A percentile compares a stretch with the other conserved stretches of the same genome.
Conservation (phyloP, 31 red algal species). For the Odonthalia washingtoniensis region DNA sequence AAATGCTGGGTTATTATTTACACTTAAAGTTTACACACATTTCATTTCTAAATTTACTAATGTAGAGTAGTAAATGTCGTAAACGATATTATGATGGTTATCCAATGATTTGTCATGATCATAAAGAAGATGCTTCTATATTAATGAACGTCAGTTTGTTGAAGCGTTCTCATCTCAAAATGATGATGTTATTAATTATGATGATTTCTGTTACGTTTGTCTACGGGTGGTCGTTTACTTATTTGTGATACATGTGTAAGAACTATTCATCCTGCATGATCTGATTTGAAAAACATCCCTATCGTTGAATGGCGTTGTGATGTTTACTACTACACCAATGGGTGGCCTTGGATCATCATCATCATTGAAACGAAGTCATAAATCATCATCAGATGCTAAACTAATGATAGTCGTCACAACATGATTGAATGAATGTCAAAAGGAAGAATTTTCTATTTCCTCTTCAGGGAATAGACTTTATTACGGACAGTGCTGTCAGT, state of each 20-base stretch:
- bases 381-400: too few relatives aligned
- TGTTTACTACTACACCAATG: too few relatives aligned
- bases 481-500: too few relatives aligned
- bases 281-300: conserved; percentile 48
- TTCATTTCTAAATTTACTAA: conserved; percentile 23
- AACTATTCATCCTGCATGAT: conserved; percentile 43
- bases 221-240: conserved; percentile 44
- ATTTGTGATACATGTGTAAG: conserved; percentile 68
- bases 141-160: conserved; percentile 45
- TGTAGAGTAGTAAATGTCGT: background rate
- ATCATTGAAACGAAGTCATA: too few relatives aligned
- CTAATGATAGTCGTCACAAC: too few relatives aligned
- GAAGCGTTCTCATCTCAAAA: background rate
- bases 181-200: background rate
- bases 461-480: too few relatives aligned
- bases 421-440: too few relatives aligned
- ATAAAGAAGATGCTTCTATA: conserved; percentile 28
- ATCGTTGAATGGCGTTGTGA: conserved; percentile 54
- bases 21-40: conserved; percentile 24
- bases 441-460: too few relatives aligned
- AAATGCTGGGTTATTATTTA: background rate
- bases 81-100: conserved; percentile 58
- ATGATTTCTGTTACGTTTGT: conserved; percentile 59
- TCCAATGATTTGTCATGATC: conserved; percentile 39
- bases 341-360: too few relatives aligned